Evolutionary conservation across 176 grass and related monocot genomes (phyloP).

Genomic region (Oryza officinalis): DNA sequence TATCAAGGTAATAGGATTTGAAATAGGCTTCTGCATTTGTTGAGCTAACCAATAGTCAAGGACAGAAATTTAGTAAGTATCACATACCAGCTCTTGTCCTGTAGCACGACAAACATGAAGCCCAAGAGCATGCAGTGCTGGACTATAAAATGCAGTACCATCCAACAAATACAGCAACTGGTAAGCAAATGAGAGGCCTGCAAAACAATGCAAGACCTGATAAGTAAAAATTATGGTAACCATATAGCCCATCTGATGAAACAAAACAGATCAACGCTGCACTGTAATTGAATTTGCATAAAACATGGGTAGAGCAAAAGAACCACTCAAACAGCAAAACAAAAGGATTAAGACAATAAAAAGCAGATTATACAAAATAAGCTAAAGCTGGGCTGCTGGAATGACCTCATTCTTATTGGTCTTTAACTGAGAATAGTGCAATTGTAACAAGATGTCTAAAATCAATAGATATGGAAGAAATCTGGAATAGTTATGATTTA

Average conservation of each 20-base stretch:
- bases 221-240: conserved; percentile 26
- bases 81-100: conserved; percentile 89
- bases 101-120: conserved; percentile 96
- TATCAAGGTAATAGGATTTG: neutral
- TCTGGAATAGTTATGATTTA: conserved; percentile 12
- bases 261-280: neutral
- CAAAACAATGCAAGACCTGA: conserved; percentile 21
- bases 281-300: conserved; percentile 11
- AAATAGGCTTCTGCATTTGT: neutral
- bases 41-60: conserved; percentile 31
- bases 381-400: neutral
- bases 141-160: conserved; percentile 84
- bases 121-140: conserved; percentile 76
- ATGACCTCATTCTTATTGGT: neutral
- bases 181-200: conserved; percentile 92
- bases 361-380: conserved; percentile 4
- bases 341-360: neutral
- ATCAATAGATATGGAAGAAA: conserved; percentile 11
- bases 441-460: conserved; percentile 9
- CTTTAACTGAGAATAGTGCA: neutral
- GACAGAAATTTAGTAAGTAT: conserved; percentile 15
- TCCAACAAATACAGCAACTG: conserved; percentile 95
- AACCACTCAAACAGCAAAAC: neutral
- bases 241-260: neutral
- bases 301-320: neutral